Conservation (phyloP, 805 yeast species). For the Jamesozyma spencerorum region DNA sequence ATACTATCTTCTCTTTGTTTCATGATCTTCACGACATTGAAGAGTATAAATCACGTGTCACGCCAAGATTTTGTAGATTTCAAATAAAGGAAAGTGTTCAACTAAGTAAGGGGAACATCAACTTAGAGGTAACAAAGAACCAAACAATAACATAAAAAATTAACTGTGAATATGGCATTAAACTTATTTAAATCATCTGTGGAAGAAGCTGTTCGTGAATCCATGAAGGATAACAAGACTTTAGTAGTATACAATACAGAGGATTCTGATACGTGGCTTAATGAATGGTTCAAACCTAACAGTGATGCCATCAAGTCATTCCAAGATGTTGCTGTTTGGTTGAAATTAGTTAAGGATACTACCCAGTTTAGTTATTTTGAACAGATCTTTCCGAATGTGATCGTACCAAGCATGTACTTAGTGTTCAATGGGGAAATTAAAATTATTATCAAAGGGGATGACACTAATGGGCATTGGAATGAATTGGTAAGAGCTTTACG, state of each 20-base stretch:
- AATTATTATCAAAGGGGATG: constrained; percentile 34
- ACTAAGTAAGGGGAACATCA: no score
- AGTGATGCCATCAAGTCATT: constrained; percentile 10
- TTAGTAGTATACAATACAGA: constrained; percentile 33
- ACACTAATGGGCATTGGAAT: constrained; percentile 7
- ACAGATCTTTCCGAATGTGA: constrained; percentile 45
- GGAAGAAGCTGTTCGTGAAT: constrained; percentile 33
- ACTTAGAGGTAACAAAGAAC: no score
- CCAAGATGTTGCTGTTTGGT: constrained; percentile 27
- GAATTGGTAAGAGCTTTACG: constrained; percentile 6
- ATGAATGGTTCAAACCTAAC: constrained; percentile 17
- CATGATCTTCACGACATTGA: no score
- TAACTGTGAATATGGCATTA: constrained; percentile 5
- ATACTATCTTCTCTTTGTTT: no score
- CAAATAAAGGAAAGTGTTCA: no score
- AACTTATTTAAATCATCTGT: constrained; percentile 20
- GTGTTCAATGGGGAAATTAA: constrained; percentile 41
- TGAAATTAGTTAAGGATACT: constrained; percentile 35
- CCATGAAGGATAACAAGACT: constrained; percentile 31
- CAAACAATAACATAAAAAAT: no score
- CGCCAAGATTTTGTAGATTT: neutral
- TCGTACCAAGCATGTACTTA: constrained; percentile 48
- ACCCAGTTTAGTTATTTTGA: constrained; percentile 40
- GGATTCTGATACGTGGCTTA: constrained; percentile 24
- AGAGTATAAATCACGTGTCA: no score